These are phyloP conservation scores for Coemansia sp. DNA, from an alignment of 192 early-diverging fungal genomes.

Conservation along the genomic window DNA sequence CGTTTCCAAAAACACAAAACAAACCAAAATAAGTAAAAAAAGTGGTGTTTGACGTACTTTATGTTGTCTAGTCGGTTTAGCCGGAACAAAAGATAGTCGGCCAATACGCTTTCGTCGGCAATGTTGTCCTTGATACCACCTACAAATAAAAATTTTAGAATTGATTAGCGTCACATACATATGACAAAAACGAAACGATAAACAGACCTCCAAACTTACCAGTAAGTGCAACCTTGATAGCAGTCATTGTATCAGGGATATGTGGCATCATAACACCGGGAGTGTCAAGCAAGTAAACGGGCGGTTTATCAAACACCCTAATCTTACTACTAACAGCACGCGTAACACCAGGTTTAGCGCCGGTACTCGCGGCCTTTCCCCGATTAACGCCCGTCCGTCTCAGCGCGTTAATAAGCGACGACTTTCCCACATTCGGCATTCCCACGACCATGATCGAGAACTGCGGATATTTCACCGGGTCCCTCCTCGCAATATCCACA, in stretches of 20 bases:
- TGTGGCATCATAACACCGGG: constrained; percentile 93
- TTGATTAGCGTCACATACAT: not conserved
- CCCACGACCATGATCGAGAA: constrained; percentile 81
- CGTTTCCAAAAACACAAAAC: not conserved
- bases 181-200: not conserved
- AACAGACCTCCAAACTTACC: constrained; percentile 45
- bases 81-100: constrained; percentile 87
- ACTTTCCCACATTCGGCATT: constrained; percentile 97
- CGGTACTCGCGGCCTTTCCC: constrained; percentile 83
- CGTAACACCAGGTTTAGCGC: constrained; percentile 88
- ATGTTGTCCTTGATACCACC: constrained; percentile 82
- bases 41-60: constrained; percentile 46
- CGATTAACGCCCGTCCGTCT: constrained; percentile 73
- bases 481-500: constrained; percentile 51
- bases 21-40: not conserved
- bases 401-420: constrained; percentile 87
- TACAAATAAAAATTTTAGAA: constrained; percentile 17
- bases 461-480: constrained; percentile 48
- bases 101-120: constrained; percentile 79
- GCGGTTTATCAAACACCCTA: constrained; percentile 86
- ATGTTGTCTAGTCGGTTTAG: constrained; percentile 68
- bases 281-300: constrained; percentile 91
- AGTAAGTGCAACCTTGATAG: constrained; percentile 89
- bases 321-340: constrained; percentile 70
- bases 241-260: constrained; percentile 76